Conservation (phyloP, 495 filamentous ascomycete genomes). For the Trichoderma parareesei region DNA sequence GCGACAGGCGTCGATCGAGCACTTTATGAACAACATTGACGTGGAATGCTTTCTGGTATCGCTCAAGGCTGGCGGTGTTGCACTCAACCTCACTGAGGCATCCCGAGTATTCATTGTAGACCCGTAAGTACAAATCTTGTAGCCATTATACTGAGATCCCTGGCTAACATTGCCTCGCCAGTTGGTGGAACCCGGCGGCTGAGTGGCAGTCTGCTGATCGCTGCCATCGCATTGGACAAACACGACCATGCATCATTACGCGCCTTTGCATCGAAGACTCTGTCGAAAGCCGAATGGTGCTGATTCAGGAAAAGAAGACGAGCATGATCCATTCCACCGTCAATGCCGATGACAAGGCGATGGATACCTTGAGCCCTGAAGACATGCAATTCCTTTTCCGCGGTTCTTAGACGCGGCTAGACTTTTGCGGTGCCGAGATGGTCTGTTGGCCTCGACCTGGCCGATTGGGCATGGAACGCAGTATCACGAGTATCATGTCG, state of each 20-base stretch:
- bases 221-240: slow-evolving; percentile 94
- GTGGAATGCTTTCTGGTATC: slow-evolving; percentile 94
- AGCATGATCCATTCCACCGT: slow-evolving; percentile 94
- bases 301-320: slow-evolving; percentile 94
- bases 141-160: too few species aligned
- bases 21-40: slow-evolving; percentile 89
- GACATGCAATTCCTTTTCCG: slow-evolving; percentile 95
- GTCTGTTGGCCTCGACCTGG: background rate
- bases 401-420: slow-evolving; percentile 31
- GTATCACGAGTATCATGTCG: too few species aligned
- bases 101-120: slow-evolving; percentile 92
- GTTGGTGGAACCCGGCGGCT: slow-evolving; percentile 95
- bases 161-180: slow-evolving; percentile 19
- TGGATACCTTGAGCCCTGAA: slow-evolving; percentile 81
- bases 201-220: slow-evolving; percentile 97
- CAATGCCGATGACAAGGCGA: slow-evolving; percentile 76
- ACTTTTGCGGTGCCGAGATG: background rate
- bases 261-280: slow-evolving; percentile 91
- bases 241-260: slow-evolving; percentile 86
- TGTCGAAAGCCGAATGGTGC: slow-evolving; percentile 87
- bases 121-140: slow-evolving; percentile 53
- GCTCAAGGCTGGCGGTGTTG: slow-evolving; percentile 91
- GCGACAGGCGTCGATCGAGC: slow-evolving; percentile 77
- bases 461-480: background rate
- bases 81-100: slow-evolving; percentile 89